These are phyloP conservation scores for Pseudonitzschia pungens DNA, from an alignment of 108 stramenopile genomes.

Conservation along the genomic window DNA sequence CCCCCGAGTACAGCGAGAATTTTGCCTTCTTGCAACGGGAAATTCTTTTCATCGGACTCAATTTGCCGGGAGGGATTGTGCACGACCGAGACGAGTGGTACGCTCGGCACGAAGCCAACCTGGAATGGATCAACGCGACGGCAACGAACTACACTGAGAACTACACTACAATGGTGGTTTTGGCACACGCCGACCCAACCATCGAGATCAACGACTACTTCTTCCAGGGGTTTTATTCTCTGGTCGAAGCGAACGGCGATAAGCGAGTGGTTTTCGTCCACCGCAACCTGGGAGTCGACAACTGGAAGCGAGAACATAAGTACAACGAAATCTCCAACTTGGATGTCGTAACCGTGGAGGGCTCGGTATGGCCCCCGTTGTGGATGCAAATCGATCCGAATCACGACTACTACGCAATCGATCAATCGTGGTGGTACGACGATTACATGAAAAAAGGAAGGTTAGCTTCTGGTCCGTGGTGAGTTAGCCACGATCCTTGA, in stretches of 20 bases:
- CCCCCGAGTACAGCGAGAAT: slow-evolving; percentile 42
- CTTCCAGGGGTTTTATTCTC: slow-evolving; percentile 26
- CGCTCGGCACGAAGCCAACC: slow-evolving; percentile 26
- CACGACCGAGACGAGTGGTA: slow-evolving; percentile 45
- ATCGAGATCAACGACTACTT: slow-evolving; percentile 34
- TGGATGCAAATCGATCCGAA: slow-evolving; percentile 30
- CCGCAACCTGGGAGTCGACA: slow-evolving; percentile 36
- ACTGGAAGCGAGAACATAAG: slow-evolving; percentile 14
- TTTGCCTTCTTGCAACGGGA: slow-evolving; percentile 50
- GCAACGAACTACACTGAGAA: neutral
- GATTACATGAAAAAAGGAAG: slow-evolving; percentile 24
- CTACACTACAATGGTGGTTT: slow-evolving; percentile 31
- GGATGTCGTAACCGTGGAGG: slow-evolving; percentile 34
- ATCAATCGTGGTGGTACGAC: slow-evolving; percentile 42
- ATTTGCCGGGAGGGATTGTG: slow-evolving; percentile 48
- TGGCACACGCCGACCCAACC: slow-evolving; percentile 43
- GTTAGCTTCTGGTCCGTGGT: neutral
- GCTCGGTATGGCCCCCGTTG: slow-evolving; percentile 46
- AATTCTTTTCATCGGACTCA: slow-evolving; percentile 59
- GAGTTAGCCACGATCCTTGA: no score
- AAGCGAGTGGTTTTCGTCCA: slow-evolving; percentile 33
- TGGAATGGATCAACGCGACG: slow-evolving; percentile 42
- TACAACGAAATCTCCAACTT: slow-evolving; percentile 34
- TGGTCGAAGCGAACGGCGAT: slow-evolving; percentile 20
- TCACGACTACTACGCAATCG: slow-evolving; percentile 15